Base-by-base conservation (phyloP, 164 flowering plant genomes). In the Pachysandra terminalis region DNA sequence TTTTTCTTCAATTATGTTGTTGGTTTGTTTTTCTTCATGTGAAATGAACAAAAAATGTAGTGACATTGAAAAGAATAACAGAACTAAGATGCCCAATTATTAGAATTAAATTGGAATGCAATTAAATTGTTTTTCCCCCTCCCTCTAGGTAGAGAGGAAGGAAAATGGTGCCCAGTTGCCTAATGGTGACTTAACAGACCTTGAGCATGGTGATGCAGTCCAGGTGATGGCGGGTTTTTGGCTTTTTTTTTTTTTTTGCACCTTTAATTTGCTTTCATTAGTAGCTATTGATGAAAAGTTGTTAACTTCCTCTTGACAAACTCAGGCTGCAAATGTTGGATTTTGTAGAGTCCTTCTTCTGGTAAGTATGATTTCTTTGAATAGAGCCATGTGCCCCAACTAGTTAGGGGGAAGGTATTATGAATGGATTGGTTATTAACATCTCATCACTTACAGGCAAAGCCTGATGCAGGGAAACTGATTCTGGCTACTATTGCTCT, bases 241-340 rank as follows among this genome's bases (percentile, higher is more conserved):
- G 24, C 56, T 48, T 32, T 35, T 16, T 16, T 25, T 60, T 17
- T 16, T 16, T 25, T 60, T 17, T 5, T 35, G 17, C 15, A 66
- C 25, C 41, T n/a, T 24, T 57, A 26, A 15, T 19, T 5, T 13
- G 14, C 55, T 58, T 66, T 49, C 19, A 56, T 28, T 63, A 37
- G 32, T 64, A 26, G 26, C 10, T 59, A 23, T 53, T 21, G 49
- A 26, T 10, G 32, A 14, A 23, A 51, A 41, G 25, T 54, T 26
- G 61, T 69, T 72, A 35, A 75, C 59, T 60, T 58, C 66, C 4
- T 61, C 48, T 60, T 70, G 51, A 32, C 25, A 58, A 63, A 63
- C 54, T 55, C 86, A 91, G 97, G 89, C 96, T 26, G 92, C 90
- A 63, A 86, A 90, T 85, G 96, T 91, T 56, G 91, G 96, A 32